Evolutionary conservation across 169 alveolate species (phyloP).

Genomic region (Besnoitia besnoiti): DNA sequence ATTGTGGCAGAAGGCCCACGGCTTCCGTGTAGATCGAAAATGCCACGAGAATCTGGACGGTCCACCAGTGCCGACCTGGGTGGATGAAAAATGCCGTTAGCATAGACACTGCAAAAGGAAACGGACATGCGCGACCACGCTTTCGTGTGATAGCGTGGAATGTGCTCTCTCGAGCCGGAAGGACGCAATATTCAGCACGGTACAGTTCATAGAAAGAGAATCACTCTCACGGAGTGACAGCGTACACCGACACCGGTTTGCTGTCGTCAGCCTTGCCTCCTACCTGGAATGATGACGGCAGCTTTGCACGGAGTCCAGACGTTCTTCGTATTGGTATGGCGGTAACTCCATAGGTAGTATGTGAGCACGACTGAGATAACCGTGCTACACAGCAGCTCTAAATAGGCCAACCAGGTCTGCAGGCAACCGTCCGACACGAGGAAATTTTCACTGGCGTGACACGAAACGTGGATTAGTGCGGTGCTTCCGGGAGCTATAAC

Average conservation of each 20-base stretch:
- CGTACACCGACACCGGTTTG: too few species aligned
- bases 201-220: too few species aligned
- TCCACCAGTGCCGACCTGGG: conserved; percentile 80
- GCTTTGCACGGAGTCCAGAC: conserved; percentile 49
- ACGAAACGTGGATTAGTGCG: too few species aligned
- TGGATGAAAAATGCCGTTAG: conserved; percentile 78
- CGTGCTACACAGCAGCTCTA: conserved; percentile 72
- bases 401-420: conserved; percentile 70
- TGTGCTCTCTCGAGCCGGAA: too few species aligned
- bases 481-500: too few species aligned
- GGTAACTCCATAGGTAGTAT: conserved; percentile 59
- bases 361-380: conserved; percentile 59
- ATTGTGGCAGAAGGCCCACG: conserved; percentile 81
- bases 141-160: too few species aligned
- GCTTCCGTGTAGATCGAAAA: conserved; percentile 84
- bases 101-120: conserved; percentile 44
- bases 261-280: too few species aligned
- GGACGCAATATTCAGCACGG: too few species aligned
- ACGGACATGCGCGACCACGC: not conserved
- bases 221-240: too few species aligned
- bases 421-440: too few species aligned
- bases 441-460: too few species aligned
- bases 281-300: conserved; percentile 17
- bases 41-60: conserved; percentile 81
- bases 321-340: conserved; percentile 73